phyloP scores from a whole-genome alignment of 441 rosid genomes.

The Hura crepitans region DNA sequence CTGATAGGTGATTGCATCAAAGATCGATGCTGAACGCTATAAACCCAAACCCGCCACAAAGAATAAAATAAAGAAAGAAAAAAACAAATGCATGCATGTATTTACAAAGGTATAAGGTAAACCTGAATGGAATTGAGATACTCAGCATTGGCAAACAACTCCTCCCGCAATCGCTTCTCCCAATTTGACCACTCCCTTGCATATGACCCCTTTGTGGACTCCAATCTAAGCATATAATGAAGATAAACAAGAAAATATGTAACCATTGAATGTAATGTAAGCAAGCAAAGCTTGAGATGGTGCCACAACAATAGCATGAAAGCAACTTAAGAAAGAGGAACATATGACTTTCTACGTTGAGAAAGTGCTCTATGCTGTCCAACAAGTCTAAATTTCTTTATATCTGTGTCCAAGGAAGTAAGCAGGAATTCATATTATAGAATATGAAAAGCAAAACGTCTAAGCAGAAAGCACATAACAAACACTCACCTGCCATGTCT shows the following conservation, averaged over 20 bases:
- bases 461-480: constrained; percentile 1
- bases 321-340: neutral
- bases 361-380: neutral
- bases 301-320: neutral
- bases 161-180: constrained; percentile 66
- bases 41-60: too few species aligned
- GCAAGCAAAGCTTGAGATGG: neutral
- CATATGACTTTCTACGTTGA: neutral
- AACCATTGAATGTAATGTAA: neutral
- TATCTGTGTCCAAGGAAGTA: neutral
- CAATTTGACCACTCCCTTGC: constrained; percentile 72
- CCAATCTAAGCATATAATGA: constrained; percentile 49
- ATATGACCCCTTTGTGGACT: constrained; percentile 74
- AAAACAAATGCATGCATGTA: too few species aligned
- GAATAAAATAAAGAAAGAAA: too few species aligned
- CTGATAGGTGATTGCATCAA: neutral
- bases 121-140: constrained; percentile 80
- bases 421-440: neutral
- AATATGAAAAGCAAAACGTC: constrained; percentile 7
- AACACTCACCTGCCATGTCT: constrained; percentile 75
- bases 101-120: constrained; percentile 6
- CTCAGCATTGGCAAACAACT: constrained; percentile 45
- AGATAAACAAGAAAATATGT: constrained; percentile 17
- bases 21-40: too few species aligned
- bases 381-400: neutral